Conservation (phyloP, 1,284 basidiomycete genomes). For the Ganoderma leucocontextum region DNA sequence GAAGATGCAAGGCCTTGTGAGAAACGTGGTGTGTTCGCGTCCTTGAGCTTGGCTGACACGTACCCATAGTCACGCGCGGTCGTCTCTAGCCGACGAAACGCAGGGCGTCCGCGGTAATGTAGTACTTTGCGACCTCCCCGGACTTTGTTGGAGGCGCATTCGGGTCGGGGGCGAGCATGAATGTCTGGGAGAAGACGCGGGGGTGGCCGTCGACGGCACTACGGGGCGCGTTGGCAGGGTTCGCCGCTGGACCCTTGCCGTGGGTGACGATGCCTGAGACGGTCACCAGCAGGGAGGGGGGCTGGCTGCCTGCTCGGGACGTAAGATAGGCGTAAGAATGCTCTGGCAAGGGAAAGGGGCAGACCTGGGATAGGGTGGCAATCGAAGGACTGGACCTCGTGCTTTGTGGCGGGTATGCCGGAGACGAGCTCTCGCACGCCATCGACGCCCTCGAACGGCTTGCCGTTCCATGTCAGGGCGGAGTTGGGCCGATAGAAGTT, state of each 20-base stretch:
- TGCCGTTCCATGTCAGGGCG: slow-evolving; percentile 87
- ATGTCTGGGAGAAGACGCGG: slow-evolving; percentile 86
- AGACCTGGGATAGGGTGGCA: slow-evolving; percentile 87
- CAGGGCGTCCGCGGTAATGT: slow-evolving; percentile 76
- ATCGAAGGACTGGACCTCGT: slow-evolving; percentile 86
- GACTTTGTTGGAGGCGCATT: slow-evolving; percentile 65
- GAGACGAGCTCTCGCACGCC: slow-evolving; percentile 71
- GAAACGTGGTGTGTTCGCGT: not conserved
- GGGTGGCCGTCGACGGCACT: slow-evolving; percentile 77
- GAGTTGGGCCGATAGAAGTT: slow-evolving; percentile 81
- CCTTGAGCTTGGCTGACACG: slow-evolving; percentile 2
- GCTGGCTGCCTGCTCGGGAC: slow-evolving; percentile 62
- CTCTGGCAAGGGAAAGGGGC: slow-evolving; percentile 31
- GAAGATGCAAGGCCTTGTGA: not conserved
- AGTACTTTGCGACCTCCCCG: slow-evolving; percentile 82
- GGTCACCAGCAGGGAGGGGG: slow-evolving; percentile 79
- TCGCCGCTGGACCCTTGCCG: slow-evolving; percentile 64
- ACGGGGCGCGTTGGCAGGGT: slow-evolving; percentile 58
- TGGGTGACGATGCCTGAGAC: slow-evolving; percentile 83
- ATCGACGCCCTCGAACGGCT: slow-evolving; percentile 73
- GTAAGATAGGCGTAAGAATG: slow-evolving; percentile 11
- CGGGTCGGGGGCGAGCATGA: slow-evolving; percentile 82
- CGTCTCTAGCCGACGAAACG: slow-evolving; percentile 72
- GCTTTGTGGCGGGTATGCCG: slow-evolving; percentile 77
- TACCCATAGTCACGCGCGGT: not conserved